Evolutionary conservation across 768 basidiomycete genomes (phyloP), one percentile per base, ranked within the genome.

Genomic region (Steccherinum ochraceum): DNA sequence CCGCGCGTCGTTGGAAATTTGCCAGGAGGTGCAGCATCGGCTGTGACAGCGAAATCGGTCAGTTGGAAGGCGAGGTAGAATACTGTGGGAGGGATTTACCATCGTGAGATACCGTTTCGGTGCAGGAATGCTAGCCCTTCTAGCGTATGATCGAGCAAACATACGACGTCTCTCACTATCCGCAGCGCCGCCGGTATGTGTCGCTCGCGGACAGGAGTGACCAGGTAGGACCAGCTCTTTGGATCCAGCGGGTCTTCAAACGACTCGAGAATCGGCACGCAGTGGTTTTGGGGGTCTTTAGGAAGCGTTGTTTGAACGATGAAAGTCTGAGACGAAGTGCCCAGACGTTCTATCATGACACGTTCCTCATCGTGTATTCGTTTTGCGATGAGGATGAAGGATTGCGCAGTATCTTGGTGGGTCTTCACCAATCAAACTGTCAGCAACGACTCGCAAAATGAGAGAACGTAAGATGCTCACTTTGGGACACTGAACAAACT

Each of bases 201-300:
- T 35, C 30, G 30, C 16, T 35, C 30, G 7, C 30, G 30, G 7
- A 35, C 30, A 7, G 30, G 30, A 7, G 30, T 35, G 30, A 35
- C 30, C 7, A 35, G 7, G 30, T 35, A 35, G 7, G 30, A 35
- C 30, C 30, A 35, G 30, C 7, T 16, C 30, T 16, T 16, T 4
- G 40, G 13, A 2, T 59, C 52, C 3, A 51, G 47, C 2, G 58
- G 56, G 27, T 61, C 59, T 5, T 20, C 21, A 4, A 63, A 45
- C 3, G 43, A 10, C 16, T 62, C 62, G 24, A 62, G 50, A 2
- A 65, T 23, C 0, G 61, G 56, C 3, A 61, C 57, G 18, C 54
- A 64, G 46, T 65, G 62, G 35, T 64, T 64, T 10, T 19, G 23
- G 0, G 63, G 52, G 27, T 61, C 54, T 35, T 16, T 7, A 35